Evolutionary conservation across 352 stramenopile genomes (phyloP).

Genomic region (Globisporangium radiosum): DNA sequence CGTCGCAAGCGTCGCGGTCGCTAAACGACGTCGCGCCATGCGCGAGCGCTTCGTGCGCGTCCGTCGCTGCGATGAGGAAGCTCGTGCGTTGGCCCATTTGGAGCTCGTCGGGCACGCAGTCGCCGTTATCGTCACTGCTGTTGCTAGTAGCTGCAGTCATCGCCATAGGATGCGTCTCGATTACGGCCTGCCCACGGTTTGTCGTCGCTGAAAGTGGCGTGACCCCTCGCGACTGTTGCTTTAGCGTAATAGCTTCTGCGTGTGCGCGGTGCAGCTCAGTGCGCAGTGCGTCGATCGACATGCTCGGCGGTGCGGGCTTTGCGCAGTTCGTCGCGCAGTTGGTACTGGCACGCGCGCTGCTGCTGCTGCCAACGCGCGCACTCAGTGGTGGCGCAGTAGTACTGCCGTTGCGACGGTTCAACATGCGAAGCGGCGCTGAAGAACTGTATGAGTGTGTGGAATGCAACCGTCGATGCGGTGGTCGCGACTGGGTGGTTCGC

Average conservation of each 20-base stretch:
- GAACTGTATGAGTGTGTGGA: too few species aligned
- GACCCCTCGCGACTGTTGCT: too few species aligned
- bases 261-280: too few species aligned
- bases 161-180: neutral
- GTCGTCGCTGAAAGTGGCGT: neutral
- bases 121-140: neutral
- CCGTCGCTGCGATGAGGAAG: neutral
- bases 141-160: neutral
- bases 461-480: neutral
- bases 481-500: neutral
- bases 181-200: neutral
- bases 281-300: conserved; percentile 2
- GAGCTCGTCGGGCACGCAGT: neutral
- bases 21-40: neutral
- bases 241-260: too few species aligned
- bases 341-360: neutral
- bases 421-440: conserved; percentile 6
- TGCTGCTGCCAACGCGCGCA: neutral
- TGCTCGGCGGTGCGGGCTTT: neutral
- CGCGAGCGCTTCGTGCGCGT: neutral
- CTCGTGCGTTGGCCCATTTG: conserved; percentile 2
- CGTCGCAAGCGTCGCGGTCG: neutral
- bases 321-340: too few species aligned
- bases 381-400: neutral
- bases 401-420: conserved; percentile 5